A percentile compares a stretch with the other conserved stretches of the same genome.
These are phyloP conservation scores for Cenchrus fungigraminus DNA, from an alignment of 176 grass and related monocot species.

Conservation along the genomic window DNA sequence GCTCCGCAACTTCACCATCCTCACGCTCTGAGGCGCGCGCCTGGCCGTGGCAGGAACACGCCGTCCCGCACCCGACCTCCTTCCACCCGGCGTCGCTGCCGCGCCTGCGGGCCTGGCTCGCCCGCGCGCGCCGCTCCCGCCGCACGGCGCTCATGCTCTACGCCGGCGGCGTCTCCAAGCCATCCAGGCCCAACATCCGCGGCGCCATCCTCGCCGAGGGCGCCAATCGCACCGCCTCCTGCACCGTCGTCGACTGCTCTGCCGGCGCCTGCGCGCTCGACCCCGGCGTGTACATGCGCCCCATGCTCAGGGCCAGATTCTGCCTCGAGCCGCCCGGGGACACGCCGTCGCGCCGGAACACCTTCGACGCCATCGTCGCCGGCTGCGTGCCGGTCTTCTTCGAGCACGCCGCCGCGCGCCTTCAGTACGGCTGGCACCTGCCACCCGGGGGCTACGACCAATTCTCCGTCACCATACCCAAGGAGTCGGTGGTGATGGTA, in stretches of 20 bases:
- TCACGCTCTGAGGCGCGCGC: constrained; percentile 51
- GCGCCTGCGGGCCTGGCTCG: constrained; percentile 53
- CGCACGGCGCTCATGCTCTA: constrained; percentile 62
- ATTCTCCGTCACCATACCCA: constrained; percentile 62
- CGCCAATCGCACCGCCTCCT: constrained; percentile 42
- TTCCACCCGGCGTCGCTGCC: constrained; percentile 61
- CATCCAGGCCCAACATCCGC: constrained; percentile 56
- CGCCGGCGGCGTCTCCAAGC: constrained; percentile 37
- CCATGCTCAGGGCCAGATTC: constrained; percentile 53
- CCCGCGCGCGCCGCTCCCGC: constrained; percentile 40
- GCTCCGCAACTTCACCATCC: constrained; percentile 54
- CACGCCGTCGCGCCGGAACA: constrained; percentile 51
- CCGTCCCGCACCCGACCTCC: constrained; percentile 52
- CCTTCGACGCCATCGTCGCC: constrained; percentile 61
- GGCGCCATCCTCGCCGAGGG: constrained; percentile 60
- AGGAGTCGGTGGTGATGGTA: constrained; percentile 60
- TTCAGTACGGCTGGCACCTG: constrained; percentile 69
- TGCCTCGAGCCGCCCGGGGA: constrained; percentile 70
- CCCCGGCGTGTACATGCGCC: constrained; percentile 36
- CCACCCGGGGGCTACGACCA: constrained; percentile 42
- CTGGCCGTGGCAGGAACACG: constrained; percentile 70
- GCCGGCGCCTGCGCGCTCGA: constrained; percentile 42
- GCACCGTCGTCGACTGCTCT: constrained; percentile 64
- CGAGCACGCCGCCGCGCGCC: constrained; percentile 49
- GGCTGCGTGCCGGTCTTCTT: constrained; percentile 69